Evolutionary conservation across 148 eudicot genomes (phyloP).

Genomic region (Suaeda aralocaspica): DNA sequence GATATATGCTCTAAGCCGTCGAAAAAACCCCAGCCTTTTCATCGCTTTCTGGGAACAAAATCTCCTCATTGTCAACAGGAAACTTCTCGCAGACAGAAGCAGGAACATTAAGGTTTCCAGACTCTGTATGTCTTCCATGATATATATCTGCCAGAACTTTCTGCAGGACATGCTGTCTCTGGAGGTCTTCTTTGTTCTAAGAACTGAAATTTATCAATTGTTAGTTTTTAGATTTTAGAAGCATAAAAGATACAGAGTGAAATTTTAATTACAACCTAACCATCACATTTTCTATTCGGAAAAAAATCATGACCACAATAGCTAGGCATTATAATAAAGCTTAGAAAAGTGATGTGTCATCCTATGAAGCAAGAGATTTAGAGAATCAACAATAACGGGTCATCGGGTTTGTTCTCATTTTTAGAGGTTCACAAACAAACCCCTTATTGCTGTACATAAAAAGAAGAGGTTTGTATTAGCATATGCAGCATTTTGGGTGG

Average conservation of each 20-base stretch:
- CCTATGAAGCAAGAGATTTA: too few species aligned
- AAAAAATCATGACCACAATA: neutral
- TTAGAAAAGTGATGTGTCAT: too few species aligned
- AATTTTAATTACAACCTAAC: neutral
- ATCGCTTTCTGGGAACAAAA: constrained; percentile 44
- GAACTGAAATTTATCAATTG: constrained; percentile 34
- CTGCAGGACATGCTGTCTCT: constrained; percentile 34
- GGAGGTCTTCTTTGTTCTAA: constrained; percentile 46
- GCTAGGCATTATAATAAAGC: neutral
- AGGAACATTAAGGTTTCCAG: constrained; percentile 38
- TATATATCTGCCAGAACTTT: constrained; percentile 36
- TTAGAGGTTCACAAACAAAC: too few species aligned
- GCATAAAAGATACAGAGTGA: neutral
- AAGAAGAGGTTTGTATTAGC: too few species aligned
- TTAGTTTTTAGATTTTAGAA: constrained; percentile 12
- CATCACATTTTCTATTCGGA: neutral
- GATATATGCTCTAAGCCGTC: constrained; percentile 53
- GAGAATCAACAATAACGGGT: too few species aligned
- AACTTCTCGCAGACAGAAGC: constrained; percentile 41
- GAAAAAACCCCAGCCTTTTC: constrained; percentile 43
- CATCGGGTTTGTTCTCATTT: too few species aligned
- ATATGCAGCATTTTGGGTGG: too few species aligned
- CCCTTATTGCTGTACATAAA: too few species aligned
- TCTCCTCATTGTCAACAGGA: constrained; percentile 42
- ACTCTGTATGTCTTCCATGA: constrained; percentile 45